Evolutionary conservation across 2,329 filamentous ascomycete species (phyloP), one percentile per base, ranked within the genome.

Genomic region (Botrytis squamosa): DNA sequence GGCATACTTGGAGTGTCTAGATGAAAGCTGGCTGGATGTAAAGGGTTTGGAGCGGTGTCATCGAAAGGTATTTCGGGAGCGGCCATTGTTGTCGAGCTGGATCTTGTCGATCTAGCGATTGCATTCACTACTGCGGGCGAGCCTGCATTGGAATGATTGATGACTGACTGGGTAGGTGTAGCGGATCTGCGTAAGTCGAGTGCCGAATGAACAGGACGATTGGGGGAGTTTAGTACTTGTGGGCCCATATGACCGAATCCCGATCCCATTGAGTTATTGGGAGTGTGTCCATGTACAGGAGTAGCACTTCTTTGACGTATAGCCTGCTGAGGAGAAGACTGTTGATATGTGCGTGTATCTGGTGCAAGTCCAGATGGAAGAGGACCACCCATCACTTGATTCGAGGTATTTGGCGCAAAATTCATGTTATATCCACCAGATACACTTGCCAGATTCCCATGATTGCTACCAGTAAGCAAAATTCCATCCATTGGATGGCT

Each of bases 381-480:
- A 57, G 49, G 6, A 57, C 40, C 18, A n/a, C 12, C 10, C 36
- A 33, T 33, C 10, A 33, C 46, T 52, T n/a, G 44, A 36, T 22
- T 49, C 2, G 29, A 22, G 10, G 44, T 42, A 3, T 42, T 55
- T 40, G 46, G 46, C 49, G 22, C n/a, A 33, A 57, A 33, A 22
- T n/a, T 33, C 66, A 68, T 57, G 16, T 57, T 68, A 20, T 42
- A 68, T 33, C 49, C 49, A 68, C 49, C 66, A 9, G 49, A 38
- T 68, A 42, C 49, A 57, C 49, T 57, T 29, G 20, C 12, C 1
- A 33, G 9, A 22, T 42, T 22, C 2, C n/a, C 25, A 4, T 25
- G 10, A 7, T n/a, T 57, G 29, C 18, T n/a, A 8, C 49, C 36
- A 7, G 20, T 57, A n/a, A 57, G 42, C 22, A 18, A 3, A 5